phyloP scores from a whole-genome alignment of 176 grass and related monocot genomes.

The Puya raimondii region DNA sequence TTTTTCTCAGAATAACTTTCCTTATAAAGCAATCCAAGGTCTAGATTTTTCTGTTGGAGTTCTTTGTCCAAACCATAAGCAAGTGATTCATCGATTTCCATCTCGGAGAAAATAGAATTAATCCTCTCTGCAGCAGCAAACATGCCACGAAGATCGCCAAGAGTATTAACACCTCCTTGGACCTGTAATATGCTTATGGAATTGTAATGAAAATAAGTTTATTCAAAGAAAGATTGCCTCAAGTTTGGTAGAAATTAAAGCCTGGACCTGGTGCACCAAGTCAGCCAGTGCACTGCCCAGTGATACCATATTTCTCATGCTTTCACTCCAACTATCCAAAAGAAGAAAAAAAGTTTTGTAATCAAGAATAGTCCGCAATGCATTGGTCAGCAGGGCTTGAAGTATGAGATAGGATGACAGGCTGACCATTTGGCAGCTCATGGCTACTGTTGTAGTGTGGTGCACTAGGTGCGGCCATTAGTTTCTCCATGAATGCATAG shows the following conservation, averaged over 20 bases:
- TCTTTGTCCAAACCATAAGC: constrained; percentile 93
- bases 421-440: too few relatives aligned
- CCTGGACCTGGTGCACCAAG: too few relatives aligned
- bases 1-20: constrained; percentile 18
- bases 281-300: too few relatives aligned
- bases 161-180: constrained; percentile 90
- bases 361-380: too few relatives aligned
- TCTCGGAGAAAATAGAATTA: constrained; percentile 63
- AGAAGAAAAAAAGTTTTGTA: too few relatives aligned
- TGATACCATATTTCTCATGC: too few relatives aligned
- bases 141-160: constrained; percentile 72
- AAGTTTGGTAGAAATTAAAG: too few relatives aligned
- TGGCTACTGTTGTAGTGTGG: too few relatives aligned
- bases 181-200: constrained; percentile 48
- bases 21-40: constrained; percentile 16
- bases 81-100: constrained; percentile 85
- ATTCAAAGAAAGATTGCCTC: neutral
- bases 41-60: constrained; percentile 40
- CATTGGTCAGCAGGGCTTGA: too few relatives aligned
- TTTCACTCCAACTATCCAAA: too few relatives aligned
- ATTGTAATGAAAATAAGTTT: neutral
- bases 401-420: too few relatives aligned
- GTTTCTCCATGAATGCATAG: constrained; percentile 2
- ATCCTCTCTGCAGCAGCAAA: constrained; percentile 87
- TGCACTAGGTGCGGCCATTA: neutral